phyloP scores from a whole-genome alignment of 164 flowering plant genomes.

The Vitis vinifera region ASM3070453v1 NC_081812.1:22486001-22486500 shows the following conservation, averaged over 20 bases:
- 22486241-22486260: not conserved
- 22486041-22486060: slow-evolving; percentile 24
- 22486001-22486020: slow-evolving; percentile 16
- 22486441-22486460: slow-evolving; percentile 41
- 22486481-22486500: slow-evolving; percentile 32
- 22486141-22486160: not conserved
- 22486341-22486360: not conserved
- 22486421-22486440: slow-evolving; percentile 17
- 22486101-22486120: not conserved
- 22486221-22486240: not conserved
- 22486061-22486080: slow-evolving; percentile 1
- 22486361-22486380: no score
- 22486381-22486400: no score
- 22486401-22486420: no score
- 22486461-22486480: slow-evolving; percentile 36
- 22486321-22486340: not conserved
- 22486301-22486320: not conserved
- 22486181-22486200: not conserved
- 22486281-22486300: no score
- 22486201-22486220: not conserved
- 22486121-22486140: not conserved
- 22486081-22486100: not conserved
- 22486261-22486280: not conserved
- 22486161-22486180: not conserved
- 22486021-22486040: slow-evolving; percentile 33